These are phyloP conservation scores for Epichloe typhina DNA, from an alignment of 2,329 filamentous ascomycete genomes.

Conservation along the genomic window DNA sequence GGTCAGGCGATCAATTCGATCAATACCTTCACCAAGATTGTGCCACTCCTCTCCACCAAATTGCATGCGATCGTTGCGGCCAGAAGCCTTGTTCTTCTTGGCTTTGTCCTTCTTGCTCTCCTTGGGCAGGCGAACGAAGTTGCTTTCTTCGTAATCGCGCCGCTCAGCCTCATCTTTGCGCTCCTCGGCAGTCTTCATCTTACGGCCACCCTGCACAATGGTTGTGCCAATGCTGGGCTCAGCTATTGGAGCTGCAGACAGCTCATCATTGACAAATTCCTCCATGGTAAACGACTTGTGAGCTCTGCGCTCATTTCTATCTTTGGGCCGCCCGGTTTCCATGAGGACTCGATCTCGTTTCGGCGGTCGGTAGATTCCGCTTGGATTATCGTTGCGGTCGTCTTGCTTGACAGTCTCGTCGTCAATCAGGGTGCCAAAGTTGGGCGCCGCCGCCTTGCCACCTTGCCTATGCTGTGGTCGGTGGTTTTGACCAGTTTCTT, in stretches of 20 bases:
- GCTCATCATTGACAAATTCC: conserved; percentile 77
- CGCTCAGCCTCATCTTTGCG: conserved; percentile 67
- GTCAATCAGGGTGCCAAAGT: conserved; percentile 19
- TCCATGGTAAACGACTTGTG: conserved; percentile 76
- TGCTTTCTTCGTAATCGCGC: conserved; percentile 78
- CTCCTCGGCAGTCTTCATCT: conserved; percentile 64
- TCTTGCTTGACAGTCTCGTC: conserved; percentile 17
- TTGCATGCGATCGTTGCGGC: conserved; percentile 44
- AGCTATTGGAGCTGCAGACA: conserved; percentile 68
- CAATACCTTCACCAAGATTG: conserved; percentile 69
- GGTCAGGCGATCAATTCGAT: conserved; percentile 75
- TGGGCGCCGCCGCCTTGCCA: conserved; percentile 19
- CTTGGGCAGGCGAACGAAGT: conserved; percentile 77
- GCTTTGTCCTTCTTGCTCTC: conserved; percentile 76
- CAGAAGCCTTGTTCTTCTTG: conserved; percentile 44
- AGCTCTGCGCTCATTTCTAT: conserved; percentile 47
- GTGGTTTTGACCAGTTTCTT: conserved; percentile 2
- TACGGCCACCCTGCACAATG: conserved; percentile 65
- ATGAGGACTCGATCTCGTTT: conserved; percentile 78
- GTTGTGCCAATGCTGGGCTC: conserved; percentile 88
- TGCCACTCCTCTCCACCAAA: conserved; percentile 90
- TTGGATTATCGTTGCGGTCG: conserved; percentile 23
- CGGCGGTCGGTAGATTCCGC: conserved; percentile 79
- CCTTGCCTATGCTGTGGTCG: conserved; percentile 7
- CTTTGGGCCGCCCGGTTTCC: conserved; percentile 51